Base-by-base conservation (phyloP, 2,329 filamentous ascomycete genomes). In the Diaporthe amygdali region DNA sequence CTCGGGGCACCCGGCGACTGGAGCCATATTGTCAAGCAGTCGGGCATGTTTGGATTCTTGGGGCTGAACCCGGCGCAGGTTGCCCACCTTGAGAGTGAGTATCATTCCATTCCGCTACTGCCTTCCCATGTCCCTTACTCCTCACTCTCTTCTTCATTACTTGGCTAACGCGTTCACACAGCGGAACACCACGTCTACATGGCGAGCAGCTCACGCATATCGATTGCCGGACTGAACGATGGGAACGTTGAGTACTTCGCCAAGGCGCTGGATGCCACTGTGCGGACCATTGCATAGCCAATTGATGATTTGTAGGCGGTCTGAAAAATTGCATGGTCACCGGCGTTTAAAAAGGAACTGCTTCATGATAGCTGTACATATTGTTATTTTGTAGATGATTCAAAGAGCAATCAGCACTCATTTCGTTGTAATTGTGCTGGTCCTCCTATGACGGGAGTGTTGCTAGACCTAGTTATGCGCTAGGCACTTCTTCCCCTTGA, bases 61-160 rank as follows among this genome's bases (percentile, higher is more conserved):
- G 88, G 88, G 0, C 78, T 90, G 72, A 84, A 73, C 5, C 83
- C 85, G 71, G 71, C 78, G 4, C 87, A 89, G 73, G 86, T 89
- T 10, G 72, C 73, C 4, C 71, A 73, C 1, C 71, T 81, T 0
- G 78, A 81, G 76, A 76, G 79, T 79, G 75, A 68, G 78, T 63
- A 3, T 2, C 10, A 25, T 44, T 12, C 20, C 3, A 1, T 3
- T 12, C 22, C 5, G 25, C 8, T 20, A 22, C 20, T 25, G 10
- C 5, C 1, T 41, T 10, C 1, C 25, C 9, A 2, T n/a, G n/a
- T n/a, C n/a, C n/a, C 15, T 3, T 17, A 37, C 6, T 25, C 4
- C 7, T 49, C 22, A 46, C 17, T 39, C 20, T 2, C 2, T 5
- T 14, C 2, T 14, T 3, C 7, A 12, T 5, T 39, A 9, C 12